These are phyloP conservation scores for Aspergillus affinis DNA, from an alignment of 495 filamentous ascomycete genomes.

Conservation along the genomic window DNA sequence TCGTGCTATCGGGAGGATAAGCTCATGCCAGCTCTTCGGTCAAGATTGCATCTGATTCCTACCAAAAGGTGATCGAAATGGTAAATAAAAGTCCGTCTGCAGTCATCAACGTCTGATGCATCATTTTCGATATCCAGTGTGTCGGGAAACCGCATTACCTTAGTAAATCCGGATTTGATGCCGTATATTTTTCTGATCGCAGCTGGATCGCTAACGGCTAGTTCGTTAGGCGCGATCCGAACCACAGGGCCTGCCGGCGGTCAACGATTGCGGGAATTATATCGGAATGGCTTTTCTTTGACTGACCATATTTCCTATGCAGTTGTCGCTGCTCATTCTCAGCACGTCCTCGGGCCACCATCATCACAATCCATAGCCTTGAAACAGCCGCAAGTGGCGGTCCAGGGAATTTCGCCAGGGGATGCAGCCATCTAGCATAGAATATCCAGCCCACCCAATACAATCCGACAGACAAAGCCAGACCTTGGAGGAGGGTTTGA, in stretches of 20 bases:
- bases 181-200: slow-evolving; percentile 27
- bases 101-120: neutral
- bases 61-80: slow-evolving; percentile 19
- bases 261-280: neutral
- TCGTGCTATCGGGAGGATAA: slow-evolving; percentile 10
- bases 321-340: slow-evolving; percentile 14
- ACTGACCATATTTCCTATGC: slow-evolving; percentile 1
- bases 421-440: slow-evolving; percentile 20
- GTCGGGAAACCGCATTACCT: slow-evolving; percentile 10
- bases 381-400: slow-evolving; percentile 17
- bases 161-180: slow-evolving; percentile 20
- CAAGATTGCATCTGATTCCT: neutral
- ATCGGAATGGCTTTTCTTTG: neutral
- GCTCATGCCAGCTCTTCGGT: neutral
- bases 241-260: slow-evolving; percentile 7
- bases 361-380: slow-evolving; percentile 17
- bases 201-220: slow-evolving; percentile 2
- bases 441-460: slow-evolving; percentile 22
- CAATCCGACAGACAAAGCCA: neutral
- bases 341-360: slow-evolving; percentile 11
- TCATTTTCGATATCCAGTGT: too few species aligned
- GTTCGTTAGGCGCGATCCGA: slow-evolving; percentile 10
- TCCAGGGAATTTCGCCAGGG: slow-evolving; percentile 16
- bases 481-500: neutral
- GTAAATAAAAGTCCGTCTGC: slow-evolving; percentile 21